Evolutionary conservation across 2,329 filamentous ascomycete genomes (phyloP), one percentile per base, ranked within the genome.

Genomic region (Alternaria sp.): DNA sequence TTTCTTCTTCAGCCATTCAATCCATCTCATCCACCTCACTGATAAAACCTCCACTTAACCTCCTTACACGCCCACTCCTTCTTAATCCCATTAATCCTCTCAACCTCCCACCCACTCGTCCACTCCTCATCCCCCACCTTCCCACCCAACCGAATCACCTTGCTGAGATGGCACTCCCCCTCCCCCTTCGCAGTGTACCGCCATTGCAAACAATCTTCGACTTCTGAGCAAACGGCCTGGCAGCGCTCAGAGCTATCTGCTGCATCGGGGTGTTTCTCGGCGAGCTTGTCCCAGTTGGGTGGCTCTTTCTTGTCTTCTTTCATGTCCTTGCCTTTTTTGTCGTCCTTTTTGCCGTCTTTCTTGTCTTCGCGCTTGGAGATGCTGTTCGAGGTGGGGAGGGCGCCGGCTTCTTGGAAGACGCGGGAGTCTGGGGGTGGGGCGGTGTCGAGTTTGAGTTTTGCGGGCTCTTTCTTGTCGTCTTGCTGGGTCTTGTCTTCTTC

Each of bases 121-220:
- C 76, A 79, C 23, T 57, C 66, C 5, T 66, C 69, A 23, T 61
- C 65, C 6, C 56, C 67, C 10, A 67, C 68, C 43, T 64, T 69
- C 15, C 47, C 70, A 23, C 76, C 78, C 9, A 80, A 59, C 19
- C 74, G 55, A 3, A 81, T 50, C 1, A 71, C 68, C 28, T 77
- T 77, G 19, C 78, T 73, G 0, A 78, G 65, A 54, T 76, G 70
- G 55, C 79, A 81, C 43, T 77, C 72, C 1, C 76, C 75, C 5
- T 76, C 70, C 5, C 70, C 69, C 15, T 68, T 61, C 3, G 51
- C 55, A 7, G 63, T 71, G 50, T 73, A 76, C 8, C 72, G 75
- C 77, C 78, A 81, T 58, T 82, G 79, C 55, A 81, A 15, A 46
- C 80, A 82, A 13, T 80, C 73, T 5, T 71, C 67, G 0, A 71